Conservation (phyloP, 768 basidiomycete species). For the Lactifluus subvellereus region DNA sequence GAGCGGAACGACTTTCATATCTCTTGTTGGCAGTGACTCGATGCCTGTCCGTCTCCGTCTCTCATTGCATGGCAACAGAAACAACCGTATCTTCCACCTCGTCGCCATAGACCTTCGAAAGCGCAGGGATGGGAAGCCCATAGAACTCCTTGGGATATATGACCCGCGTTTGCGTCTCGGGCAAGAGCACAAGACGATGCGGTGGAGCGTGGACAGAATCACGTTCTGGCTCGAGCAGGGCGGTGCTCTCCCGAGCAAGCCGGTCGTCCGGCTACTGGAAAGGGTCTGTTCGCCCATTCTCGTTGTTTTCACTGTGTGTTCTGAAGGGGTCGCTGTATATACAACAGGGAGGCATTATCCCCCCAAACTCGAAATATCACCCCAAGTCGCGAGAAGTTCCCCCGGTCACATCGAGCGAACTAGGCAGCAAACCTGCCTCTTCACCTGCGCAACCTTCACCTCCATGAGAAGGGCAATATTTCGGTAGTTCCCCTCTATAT, state of each 20-base stretch:
- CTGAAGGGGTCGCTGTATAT: not conserved
- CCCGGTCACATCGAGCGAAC: not conserved
- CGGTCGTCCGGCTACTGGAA: conserved; percentile 71
- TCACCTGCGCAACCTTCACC: not conserved
- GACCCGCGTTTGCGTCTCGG: conserved; percentile 56
- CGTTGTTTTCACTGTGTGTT: not conserved
- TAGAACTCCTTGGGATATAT: conserved; percentile 83
- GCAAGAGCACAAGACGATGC: conserved; percentile 60
- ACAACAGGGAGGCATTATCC: conserved; percentile 54
- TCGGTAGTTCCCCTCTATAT: not conserved
- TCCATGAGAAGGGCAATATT: not conserved
- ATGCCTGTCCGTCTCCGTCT: conserved; percentile 88
- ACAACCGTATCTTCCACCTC: conserved; percentile 75
- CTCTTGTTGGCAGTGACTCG: conserved; percentile 12
- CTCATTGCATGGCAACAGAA: conserved; percentile 70
- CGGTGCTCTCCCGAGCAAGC: conserved; percentile 77
- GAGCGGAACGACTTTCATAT: no score
- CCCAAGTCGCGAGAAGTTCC: conserved; percentile 28
- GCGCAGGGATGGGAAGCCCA: conserved; percentile 76
- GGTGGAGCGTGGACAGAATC: conserved; percentile 90
- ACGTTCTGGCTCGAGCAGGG: conserved; percentile 75
- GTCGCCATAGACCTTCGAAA: conserved; percentile 73
- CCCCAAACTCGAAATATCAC: conserved; percentile 52
- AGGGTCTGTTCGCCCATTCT: conserved; percentile 47
- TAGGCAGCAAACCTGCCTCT: not conserved